Evolutionary conservation across 2,329 filamentous ascomycete species (phyloP).

Genomic region (Pyricularia sp.): DNA sequence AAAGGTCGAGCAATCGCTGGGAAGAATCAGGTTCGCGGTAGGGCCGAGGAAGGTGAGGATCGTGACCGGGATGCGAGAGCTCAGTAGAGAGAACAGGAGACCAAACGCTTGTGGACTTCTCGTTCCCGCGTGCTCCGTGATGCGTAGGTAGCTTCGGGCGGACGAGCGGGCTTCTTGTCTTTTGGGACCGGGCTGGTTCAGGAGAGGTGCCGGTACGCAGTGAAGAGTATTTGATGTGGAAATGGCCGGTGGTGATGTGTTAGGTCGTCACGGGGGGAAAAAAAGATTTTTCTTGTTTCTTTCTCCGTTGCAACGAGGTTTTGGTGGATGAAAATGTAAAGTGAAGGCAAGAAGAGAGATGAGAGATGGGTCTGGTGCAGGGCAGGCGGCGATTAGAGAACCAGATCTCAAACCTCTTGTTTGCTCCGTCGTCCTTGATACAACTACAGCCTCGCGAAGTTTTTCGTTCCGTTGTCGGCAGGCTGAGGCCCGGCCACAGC

Average conservation of each 20-base stretch:
- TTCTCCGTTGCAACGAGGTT: background rate
- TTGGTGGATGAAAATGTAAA: background rate
- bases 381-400: constrained; percentile 9
- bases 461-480: constrained; percentile 3
- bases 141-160: background rate
- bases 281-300: background rate
- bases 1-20: constrained; percentile 7
- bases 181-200: background rate
- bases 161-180: background rate
- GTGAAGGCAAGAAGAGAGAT: constrained; percentile 5
- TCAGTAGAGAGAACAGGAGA: background rate
- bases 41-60: constrained; percentile 2
- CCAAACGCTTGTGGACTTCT: constrained; percentile 4
- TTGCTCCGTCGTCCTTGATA: constrained; percentile 6
- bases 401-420: constrained; percentile 13
- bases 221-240: constrained; percentile 1
- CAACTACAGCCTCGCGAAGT: constrained; percentile 3
- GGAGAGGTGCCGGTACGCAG: constrained; percentile 1
- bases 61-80: constrained; percentile 2
- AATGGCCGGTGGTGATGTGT: background rate
- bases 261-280: background rate
- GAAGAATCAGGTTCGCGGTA: constrained; percentile 1
- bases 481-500: constrained; percentile 5
- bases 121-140: background rate
- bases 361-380: constrained; percentile 4